Evolutionary conservation across 176 grass and related monocot genomes (phyloP), one percentile per base, ranked within the genome.

Genomic region (Calamus simplicifolius): DNA sequence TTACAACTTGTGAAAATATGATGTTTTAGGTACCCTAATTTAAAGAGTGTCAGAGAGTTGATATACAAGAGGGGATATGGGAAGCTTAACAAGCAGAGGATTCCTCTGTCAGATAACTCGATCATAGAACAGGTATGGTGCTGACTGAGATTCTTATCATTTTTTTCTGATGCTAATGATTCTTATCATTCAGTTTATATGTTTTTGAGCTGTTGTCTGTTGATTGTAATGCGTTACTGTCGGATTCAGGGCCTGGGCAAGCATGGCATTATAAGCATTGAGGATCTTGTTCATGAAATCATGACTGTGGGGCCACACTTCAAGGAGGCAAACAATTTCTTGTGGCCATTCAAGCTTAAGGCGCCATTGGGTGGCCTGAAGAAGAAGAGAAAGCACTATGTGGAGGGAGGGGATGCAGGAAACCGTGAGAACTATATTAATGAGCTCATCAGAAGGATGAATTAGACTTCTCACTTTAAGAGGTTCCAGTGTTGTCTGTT

Each of bases 371-470:
- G 61, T 27, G 61, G 61, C 48, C 35, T 64, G 4, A 64, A 64
- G 61, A 64, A 64, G 61, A 64, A 50, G 38, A 50, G 61, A 7
- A 64, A 64, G 13, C 61, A 64, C 61, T 50, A 64, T 50, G 61
- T 50, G 49, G 38, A 64, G 19, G 61, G 61, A 5, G 61, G 61
- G 12, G 61, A 64, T 64, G 61, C 38, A 6, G 38, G 43, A 50
- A 64, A 64, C 14, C 61, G 38, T 25, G 61, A 64, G 12, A 18
- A 50, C 50, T 64, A 64, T 13, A 64, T 64, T 30, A 64, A 64
- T 50, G 61, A 64, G 21, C 61, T 50, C 61, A 64, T 64, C 61
- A 64, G 61, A 50, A 64, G 38, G 61, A 64, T 64, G 61, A 64
- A 64, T 19, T 64, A 64, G 23, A 64, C 28, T 29, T 29, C 4